Evolutionary conservation across 164 flowering plant species (phyloP).

Genomic region (Litsea cubeba): DNA sequence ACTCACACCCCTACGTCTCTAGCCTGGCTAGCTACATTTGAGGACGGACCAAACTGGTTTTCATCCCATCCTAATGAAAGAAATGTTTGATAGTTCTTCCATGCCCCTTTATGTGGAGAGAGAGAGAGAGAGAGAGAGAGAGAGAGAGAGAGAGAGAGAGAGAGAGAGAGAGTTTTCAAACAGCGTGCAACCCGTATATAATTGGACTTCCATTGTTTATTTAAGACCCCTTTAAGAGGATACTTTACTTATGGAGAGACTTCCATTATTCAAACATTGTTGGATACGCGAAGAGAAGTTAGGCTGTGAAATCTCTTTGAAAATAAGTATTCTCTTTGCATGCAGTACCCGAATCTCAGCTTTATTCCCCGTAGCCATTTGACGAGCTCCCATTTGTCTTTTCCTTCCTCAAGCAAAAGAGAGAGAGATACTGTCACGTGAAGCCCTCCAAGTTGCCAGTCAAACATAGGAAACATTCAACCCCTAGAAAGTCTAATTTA

Average conservation of each 20-base stretch:
- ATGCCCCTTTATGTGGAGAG: too few relatives aligned
- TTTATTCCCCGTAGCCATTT: background rate
- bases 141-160: too few relatives aligned
- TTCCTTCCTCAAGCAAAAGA: background rate
- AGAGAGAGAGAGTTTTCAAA: too few relatives aligned
- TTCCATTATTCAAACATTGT: background rate
- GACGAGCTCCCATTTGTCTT: background rate
- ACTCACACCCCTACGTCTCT: too few relatives aligned
- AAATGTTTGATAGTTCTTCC: too few relatives aligned
- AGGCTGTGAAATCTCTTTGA: background rate
- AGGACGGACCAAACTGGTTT: too few relatives aligned
- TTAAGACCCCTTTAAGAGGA: background rate
- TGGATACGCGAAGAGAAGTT: background rate
- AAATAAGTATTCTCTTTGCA: background rate
- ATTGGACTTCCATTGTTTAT: too few relatives aligned
- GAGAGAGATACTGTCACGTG: background rate
- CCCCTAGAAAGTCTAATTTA: background rate
- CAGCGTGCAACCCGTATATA: too few relatives aligned
- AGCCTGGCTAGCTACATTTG: too few relatives aligned
- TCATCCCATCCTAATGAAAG: too few relatives aligned
- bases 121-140: too few relatives aligned
- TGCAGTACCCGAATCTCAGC: background rate
- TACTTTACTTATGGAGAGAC: background rate
- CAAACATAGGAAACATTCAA: background rate
- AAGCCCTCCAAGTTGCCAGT: background rate